These are phyloP conservation scores for Hypoxylon rickii DNA, from an alignment of 495 filamentous ascomycete species.

Conservation along the genomic window DNA sequence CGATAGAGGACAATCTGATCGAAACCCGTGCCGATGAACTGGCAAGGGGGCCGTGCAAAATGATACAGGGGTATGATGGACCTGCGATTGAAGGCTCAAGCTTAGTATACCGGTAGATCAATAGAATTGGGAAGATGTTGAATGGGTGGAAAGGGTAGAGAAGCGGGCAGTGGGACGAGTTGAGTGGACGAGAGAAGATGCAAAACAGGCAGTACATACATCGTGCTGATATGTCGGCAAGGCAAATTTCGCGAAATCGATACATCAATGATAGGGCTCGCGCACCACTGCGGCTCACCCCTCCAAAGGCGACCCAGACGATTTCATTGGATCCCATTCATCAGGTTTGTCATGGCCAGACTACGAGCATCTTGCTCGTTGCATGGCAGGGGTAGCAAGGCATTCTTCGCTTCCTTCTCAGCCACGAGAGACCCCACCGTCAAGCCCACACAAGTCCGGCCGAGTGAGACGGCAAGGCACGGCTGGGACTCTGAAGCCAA, in stretches of 20 bases:
- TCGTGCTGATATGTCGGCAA: constrained; percentile 13
- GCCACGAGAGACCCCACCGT: constrained; percentile 35
- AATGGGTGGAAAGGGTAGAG: constrained; percentile 16
- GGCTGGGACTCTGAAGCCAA: constrained; percentile 21
- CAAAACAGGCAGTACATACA: constrained; percentile 32
- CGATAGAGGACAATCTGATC: constrained; percentile 28
- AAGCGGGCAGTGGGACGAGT: constrained; percentile 9
- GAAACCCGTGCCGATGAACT: constrained; percentile 28
- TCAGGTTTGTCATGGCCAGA: constrained; percentile 33
- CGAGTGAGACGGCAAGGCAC: constrained; percentile 27
- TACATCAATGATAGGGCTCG: constrained; percentile 34
- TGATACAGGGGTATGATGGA: constrained; percentile 18
- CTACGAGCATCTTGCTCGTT: constrained; percentile 17
- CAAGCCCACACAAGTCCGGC: constrained; percentile 18
- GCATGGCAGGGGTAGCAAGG: constrained; percentile 33
- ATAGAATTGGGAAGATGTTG: constrained; percentile 4
- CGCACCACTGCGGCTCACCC: constrained; percentile 37
- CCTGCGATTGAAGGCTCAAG: constrained; percentile 4
- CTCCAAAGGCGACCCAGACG: constrained; percentile 1
- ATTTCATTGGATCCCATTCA: constrained; percentile 30
- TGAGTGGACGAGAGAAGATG: constrained; percentile 12
- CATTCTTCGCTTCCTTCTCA: constrained; percentile 39
- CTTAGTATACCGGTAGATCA: constrained; percentile 13
- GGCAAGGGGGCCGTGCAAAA: constrained; percentile 39
- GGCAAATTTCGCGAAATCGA: constrained; percentile 24